Evolutionary conservation across 768 basidiomycete genomes (phyloP), one percentile per base, ranked within the genome.

Genomic region (Lactarius trivialis): DNA sequence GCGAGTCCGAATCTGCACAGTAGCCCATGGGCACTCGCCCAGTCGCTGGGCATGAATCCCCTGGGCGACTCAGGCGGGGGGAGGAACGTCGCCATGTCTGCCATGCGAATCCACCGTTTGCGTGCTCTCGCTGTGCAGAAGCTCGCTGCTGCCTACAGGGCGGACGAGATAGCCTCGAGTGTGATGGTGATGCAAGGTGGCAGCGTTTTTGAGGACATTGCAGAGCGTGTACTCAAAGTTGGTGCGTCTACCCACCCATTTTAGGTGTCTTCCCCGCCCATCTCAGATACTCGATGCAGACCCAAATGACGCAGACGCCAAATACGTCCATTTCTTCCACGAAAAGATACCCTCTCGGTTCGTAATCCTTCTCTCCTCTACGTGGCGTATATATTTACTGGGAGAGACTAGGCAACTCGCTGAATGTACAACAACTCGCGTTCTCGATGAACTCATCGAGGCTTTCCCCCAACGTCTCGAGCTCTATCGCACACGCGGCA

Each of bases 171-270:
- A 68, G 93, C 93, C 1, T 89, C 90, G 0, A 92, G 89, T 69
- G 93, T 95, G 30, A 91, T 94, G 86, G 85, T 95, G 34, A 95
- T 95, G 93, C 93, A 95, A 71, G 91, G 91, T 39, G 91, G 93
- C 5, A 92, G 86, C 65, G 89, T 93, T 3, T 90, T 95, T 69
- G 93, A 95, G 68, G 93, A 95, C 68, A 80, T 95, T n/a, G 93
- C 93, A 0, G 90, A 92, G 70, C 81, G 86, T 15, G 92, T 95
- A 9, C 80, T 94, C 57, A 90, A 78, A 79, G 71, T 82, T 57
- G 84, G 84, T 84, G 58, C 61, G 80, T 76, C 30, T 11, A 26
- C 9, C 17, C 37, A 9, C n/a, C 55, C 55, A 50, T 30, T n/a
- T 55, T 14, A 39, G 1, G 7, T 28, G n/a, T 39, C n/a, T 50